phyloP scores from a whole-genome alignment of 2,329 filamentous ascomycete species.

The Colletotrichum sojae region DNA sequence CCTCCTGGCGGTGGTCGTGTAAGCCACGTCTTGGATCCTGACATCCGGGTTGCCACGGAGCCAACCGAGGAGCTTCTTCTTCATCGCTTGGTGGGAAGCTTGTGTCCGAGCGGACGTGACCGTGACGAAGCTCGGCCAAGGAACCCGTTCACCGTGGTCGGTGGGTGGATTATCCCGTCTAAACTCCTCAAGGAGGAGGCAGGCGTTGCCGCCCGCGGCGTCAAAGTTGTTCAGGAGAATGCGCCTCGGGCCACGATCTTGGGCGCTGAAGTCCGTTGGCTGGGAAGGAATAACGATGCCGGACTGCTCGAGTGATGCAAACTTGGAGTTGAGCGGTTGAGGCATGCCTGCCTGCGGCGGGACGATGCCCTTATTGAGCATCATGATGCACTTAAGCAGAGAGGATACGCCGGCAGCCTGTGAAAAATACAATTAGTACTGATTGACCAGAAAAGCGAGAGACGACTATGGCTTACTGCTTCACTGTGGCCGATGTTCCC shows the following conservation, averaged over 20 bases:
- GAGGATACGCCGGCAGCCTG: constrained; percentile 41
- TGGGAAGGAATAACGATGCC: neutral
- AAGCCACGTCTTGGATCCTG: constrained; percentile 8
- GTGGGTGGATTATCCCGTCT: neutral
- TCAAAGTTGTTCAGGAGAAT: constrained; percentile 56
- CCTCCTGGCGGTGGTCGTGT: constrained; percentile 23
- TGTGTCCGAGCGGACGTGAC: constrained; percentile 11
- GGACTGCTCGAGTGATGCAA: neutral
- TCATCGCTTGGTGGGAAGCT: constrained; percentile 7
- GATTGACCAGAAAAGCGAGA: too few species aligned
- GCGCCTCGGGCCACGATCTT: constrained; percentile 26
- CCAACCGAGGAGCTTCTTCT: neutral
- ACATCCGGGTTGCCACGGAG: constrained; percentile 2
- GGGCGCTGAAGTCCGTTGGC: too few species aligned
- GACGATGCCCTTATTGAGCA: constrained; percentile 49
- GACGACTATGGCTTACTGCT: neutral
- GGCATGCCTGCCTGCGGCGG: constrained; percentile 45
- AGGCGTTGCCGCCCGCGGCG: constrained; percentile 47
- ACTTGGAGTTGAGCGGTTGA: neutral
- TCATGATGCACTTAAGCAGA: constrained; percentile 50
- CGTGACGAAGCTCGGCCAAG: neutral
- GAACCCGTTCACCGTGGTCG: neutral
- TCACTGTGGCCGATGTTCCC: constrained; percentile 41
- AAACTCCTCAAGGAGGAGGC: constrained; percentile 43
- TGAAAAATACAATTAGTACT: too few species aligned